Conservation (phyloP, 441 rosid genomes). For the Mallotus japonicus region DNA sequence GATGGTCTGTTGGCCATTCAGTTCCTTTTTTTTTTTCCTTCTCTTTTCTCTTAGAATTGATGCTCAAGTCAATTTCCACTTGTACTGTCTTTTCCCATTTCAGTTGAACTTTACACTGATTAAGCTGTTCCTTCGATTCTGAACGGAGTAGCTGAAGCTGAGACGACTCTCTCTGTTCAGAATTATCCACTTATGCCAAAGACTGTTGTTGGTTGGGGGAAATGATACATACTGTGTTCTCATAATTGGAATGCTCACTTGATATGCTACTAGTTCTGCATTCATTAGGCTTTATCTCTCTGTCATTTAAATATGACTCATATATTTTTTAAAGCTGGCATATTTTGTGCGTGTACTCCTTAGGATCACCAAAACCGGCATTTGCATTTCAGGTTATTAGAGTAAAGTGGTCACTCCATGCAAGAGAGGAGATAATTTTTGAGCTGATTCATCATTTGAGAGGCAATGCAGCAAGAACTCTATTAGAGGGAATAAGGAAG, state of each 20-base stretch:
- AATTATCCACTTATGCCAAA: not conserved
- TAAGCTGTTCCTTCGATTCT: too few species aligned
- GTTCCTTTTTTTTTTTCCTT: too few species aligned
- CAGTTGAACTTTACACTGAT: not conserved
- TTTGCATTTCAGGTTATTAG: slow-evolving; percentile 63
- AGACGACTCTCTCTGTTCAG: too few species aligned
- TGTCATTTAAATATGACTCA: not conserved
- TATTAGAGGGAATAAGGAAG: slow-evolving; percentile 65
- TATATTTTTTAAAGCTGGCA: not conserved
- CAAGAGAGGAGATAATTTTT: slow-evolving; percentile 90
- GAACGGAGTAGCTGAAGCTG: too few species aligned
- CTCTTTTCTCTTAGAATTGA: not conserved
- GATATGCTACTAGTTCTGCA: not conserved
- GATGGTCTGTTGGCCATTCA: not conserved
- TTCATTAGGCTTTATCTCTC: not conserved
- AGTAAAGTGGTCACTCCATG: slow-evolving; percentile 99
- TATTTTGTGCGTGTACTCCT: not conserved
- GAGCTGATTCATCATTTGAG: slow-evolving; percentile 88
- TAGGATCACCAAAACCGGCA: not conserved
- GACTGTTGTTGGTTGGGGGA: not conserved
- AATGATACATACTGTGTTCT: too few species aligned
- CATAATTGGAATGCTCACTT: not conserved
- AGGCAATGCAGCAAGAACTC: slow-evolving; percentile 49
- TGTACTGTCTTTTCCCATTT: not conserved
- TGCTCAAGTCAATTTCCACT: not conserved